Evolutionary conservation across 2,329 filamentous ascomycete genomes (phyloP), one percentile per base, ranked within the genome.

Genomic region (Penicillium sp.): DNA sequence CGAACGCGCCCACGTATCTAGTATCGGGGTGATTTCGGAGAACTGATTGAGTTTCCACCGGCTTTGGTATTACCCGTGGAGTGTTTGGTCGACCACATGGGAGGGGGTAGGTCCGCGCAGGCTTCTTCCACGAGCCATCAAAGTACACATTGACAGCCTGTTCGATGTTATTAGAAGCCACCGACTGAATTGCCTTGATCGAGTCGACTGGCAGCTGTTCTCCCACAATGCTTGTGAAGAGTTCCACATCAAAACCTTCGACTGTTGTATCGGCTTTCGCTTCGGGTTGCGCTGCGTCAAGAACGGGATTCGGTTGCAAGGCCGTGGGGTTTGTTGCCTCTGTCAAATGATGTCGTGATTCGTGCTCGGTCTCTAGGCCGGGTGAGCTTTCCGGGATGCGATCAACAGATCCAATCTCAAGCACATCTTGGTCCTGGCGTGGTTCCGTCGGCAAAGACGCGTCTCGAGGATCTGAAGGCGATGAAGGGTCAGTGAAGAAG

Each of bases 1-100:
- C 94, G 73, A 97, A 94, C 0, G 92, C 91, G 16, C 94, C 94
- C 57, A 97, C 84, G 66, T 97, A 99, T 66, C 94, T 78, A 62
- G 79, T 80, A 1, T 75, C 65, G 0, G 86, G 86, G 46, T 69
- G 68, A 11, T 64, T 63, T 43, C 34, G 50, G 7, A 57, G 51
- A 11, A 60, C 65, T 49, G 55, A 58, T n/a, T 36, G 24, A 3
- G 13, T 46, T 54, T 59, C 47, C 3, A 51, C 43, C 16, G 52
- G 40, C 1, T 4, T 32, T 21, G 52, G 54, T 16, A 54, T 54
- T 32, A 49, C 18, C 29, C 52, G 48, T 13, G 59, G 43, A 13
- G 39, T 38, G n/a, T 46, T 54, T 32, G 47, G 62, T 38, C 58
- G 52, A 38, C 52, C 46, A 18, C 43, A 50, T 10, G 60, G 24